Percentiles rank a stretch among this genome's conserved stretches.
These are phyloP conservation scores for Termitomyces sp. DNA, from an alignment of 768 basidiomycete genomes.

Conservation along the genomic window DNA sequence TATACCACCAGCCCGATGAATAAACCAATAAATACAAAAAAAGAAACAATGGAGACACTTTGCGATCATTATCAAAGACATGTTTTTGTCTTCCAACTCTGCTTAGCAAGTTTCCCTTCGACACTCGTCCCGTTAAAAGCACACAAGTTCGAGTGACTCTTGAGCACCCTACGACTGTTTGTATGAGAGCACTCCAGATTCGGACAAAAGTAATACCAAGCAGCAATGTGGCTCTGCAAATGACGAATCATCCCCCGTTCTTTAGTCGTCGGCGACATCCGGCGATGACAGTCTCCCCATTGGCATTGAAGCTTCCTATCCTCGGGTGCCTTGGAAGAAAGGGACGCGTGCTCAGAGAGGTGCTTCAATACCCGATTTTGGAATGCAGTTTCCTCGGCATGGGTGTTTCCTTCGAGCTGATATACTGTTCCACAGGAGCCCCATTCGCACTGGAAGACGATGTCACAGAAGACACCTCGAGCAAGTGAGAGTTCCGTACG, in stretches of 20 bases:
- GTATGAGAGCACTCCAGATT: neutral
- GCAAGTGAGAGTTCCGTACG: constrained; percentile 1
- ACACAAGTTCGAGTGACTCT: neutral
- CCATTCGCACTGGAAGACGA: too few relatives aligned
- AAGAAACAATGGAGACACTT: neutral
- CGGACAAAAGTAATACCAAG: constrained; percentile 6
- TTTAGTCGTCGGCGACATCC: too few relatives aligned
- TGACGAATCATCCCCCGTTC: constrained; percentile 4
- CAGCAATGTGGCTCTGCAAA: constrained; percentile 2
- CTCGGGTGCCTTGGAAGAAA: too few relatives aligned
- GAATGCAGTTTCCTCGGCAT: too few relatives aligned
- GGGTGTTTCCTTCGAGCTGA: too few relatives aligned
- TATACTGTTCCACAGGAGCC: too few relatives aligned
- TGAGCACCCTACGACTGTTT: constrained; percentile 1
- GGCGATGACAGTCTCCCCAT: too few relatives aligned
- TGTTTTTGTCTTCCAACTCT: neutral
- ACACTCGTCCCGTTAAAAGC: neutral
- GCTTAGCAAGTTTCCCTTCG: neutral
- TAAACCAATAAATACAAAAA: neutral
- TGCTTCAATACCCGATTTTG: neutral
- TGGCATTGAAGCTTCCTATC: too few relatives aligned
- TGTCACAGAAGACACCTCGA: too few relatives aligned
- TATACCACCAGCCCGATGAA: too few relatives aligned
- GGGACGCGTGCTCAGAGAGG: too few relatives aligned
- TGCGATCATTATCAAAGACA: neutral